Conservation (phyloP, 2,329 filamentous ascomycete species). For the Verticillium alfalfae region DNA sequence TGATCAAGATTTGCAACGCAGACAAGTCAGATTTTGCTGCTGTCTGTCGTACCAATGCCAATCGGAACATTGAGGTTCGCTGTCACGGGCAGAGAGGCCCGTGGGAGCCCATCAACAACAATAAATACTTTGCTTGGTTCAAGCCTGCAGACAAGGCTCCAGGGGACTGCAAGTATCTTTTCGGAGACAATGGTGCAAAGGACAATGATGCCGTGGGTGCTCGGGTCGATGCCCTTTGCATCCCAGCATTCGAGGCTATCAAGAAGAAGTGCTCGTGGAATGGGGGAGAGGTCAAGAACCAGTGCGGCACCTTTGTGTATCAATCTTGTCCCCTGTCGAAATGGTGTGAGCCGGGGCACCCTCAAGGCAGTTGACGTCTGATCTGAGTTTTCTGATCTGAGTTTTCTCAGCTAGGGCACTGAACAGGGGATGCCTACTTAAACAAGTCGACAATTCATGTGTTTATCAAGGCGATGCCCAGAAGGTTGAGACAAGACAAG, state of each 20-base stretch:
- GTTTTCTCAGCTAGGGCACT: no score
- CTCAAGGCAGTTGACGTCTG: background rate
- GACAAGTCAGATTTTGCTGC: background rate
- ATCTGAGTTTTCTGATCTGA: no score
- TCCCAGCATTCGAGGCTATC: background rate
- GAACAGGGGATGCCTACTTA: no score
- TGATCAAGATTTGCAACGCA: background rate
- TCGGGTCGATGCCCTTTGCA: background rate
- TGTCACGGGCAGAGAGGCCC: background rate
- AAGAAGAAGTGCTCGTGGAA: conserved; percentile 3
- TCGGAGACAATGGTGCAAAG: background rate
- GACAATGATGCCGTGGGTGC: background rate
- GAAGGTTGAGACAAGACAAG: no score
- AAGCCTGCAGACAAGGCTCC: background rate
- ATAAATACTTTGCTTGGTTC: background rate
- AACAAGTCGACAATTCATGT: no score
- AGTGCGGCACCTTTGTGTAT: conserved; percentile 2
- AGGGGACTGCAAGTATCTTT: background rate
- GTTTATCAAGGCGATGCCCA: no score
- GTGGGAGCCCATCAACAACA: background rate
- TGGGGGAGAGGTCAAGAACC: conserved; percentile 3
- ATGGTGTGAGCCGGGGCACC: background rate
- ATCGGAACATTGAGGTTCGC: background rate
- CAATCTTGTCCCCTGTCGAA: background rate
- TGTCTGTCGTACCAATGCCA: background rate